Evolutionary conservation across 768 basidiomycete genomes (phyloP).

Genomic region (Lyophyllum decastes): DNA sequence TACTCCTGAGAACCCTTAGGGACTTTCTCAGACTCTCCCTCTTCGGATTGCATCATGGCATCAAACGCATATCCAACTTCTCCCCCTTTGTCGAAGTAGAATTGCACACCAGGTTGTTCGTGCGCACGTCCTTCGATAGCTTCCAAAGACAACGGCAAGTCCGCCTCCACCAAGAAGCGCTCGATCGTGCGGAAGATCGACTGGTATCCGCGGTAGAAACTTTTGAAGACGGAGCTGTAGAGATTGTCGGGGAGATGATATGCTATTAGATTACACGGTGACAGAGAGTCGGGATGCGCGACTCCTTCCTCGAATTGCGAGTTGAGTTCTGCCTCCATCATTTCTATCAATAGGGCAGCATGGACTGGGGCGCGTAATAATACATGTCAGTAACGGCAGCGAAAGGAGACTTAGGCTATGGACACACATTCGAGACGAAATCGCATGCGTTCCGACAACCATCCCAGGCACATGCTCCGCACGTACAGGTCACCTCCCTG

Average conservation of each 20-base stretch:
- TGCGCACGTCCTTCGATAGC: background rate
- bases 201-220: constrained; percentile 29
- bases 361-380: no score
- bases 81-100: constrained; percentile 28
- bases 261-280: background rate
- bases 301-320: constrained; percentile 3
- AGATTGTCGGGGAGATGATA: constrained; percentile 11
- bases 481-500: no score
- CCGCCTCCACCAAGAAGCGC: constrained; percentile 12
- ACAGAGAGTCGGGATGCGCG: background rate
- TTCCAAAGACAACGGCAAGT: background rate
- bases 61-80: constrained; percentile 28
- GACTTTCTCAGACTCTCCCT: constrained; percentile 20
- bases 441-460: no score
- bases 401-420: no score
- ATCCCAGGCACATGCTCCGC: no score
- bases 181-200: constrained; percentile 20
- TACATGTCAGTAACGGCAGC: no score
- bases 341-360: no score
- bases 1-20: constrained; percentile 21
- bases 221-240: constrained; percentile 12
- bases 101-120: background rate
- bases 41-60: constrained; percentile 26
- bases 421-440: no score
- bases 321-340: constrained; percentile 1